These are phyloP conservation scores for Tanacetum coccineum DNA, from an alignment of 129 eudicot genomes.

Conservation along the genomic window DNA sequence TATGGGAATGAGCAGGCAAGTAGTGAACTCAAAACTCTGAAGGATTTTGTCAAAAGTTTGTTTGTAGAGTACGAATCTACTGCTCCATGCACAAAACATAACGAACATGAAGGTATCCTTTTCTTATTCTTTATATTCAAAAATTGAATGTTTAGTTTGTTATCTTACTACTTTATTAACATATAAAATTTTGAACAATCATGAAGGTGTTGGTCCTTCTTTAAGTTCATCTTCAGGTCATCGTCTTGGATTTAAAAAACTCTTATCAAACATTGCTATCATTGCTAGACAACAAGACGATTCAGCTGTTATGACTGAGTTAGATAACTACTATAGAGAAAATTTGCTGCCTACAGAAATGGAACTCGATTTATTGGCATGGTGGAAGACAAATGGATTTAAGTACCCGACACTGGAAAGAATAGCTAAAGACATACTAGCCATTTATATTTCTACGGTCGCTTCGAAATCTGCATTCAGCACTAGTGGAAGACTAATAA, in stretches of 20 bases:
- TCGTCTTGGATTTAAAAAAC: neutral
- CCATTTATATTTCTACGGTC: neutral
- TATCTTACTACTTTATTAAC: too few relatives aligned
- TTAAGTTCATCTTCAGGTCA: neutral
- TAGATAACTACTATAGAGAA: neutral
- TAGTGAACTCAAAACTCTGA: too few relatives aligned
- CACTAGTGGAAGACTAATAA: slow-evolving; percentile 11
- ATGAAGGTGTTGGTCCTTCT: neutral
- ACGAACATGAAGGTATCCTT: too few relatives aligned
- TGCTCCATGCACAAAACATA: too few relatives aligned
- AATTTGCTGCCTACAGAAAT: neutral
- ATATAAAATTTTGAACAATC: too few relatives aligned
- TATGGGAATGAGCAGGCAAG: too few relatives aligned
- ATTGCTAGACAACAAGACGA: neutral
- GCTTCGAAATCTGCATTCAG: neutral
- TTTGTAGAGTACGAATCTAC: too few relatives aligned
- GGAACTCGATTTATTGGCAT: slow-evolving; percentile 3
- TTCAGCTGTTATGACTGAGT: neutral
- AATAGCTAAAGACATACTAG: neutral
- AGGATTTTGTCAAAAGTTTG: too few relatives aligned
- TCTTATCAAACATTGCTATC: neutral
- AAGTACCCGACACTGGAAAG: slow-evolving; percentile 12
- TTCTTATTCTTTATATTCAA: neutral
- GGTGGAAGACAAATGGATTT: slow-evolving; percentile 10
- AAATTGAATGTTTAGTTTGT: neutral